These are phyloP conservation scores for Hypoxylon sp. DNA, from an alignment of 2,329 filamentous ascomycete species.

Conservation along the genomic window DNA sequence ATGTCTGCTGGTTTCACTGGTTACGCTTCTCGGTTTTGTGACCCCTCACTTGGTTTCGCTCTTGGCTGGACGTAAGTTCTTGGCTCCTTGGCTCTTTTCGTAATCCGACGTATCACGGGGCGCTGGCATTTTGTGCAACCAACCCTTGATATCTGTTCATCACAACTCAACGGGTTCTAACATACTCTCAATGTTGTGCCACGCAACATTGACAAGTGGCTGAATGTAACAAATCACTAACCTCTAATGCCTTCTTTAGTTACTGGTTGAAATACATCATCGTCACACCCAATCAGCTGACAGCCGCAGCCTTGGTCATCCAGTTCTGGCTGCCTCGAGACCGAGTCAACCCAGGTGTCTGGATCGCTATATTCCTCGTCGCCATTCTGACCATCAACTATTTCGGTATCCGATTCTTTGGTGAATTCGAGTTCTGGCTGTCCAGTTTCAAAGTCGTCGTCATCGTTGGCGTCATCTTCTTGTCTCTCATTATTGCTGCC, in stretches of 20 bases:
- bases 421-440: slow-evolving; percentile 74
- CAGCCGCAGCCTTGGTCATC: slow-evolving; percentile 82
- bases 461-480: slow-evolving; percentile 74
- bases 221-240: slow-evolving; percentile 9
- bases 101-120: not conserved
- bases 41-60: slow-evolving; percentile 84
- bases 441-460: slow-evolving; percentile 77
- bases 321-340: slow-evolving; percentile 79
- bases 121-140: not conserved
- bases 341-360: slow-evolving; percentile 81
- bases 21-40: slow-evolving; percentile 83
- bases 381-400: slow-evolving; percentile 75
- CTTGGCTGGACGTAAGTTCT: slow-evolving; percentile 75
- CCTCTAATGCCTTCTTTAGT: slow-evolving; percentile 47
- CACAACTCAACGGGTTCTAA: no score
- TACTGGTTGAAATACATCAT: slow-evolving; percentile 87
- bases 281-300: slow-evolving; percentile 86
- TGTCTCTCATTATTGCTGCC: slow-evolving; percentile 72
- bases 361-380: slow-evolving; percentile 78
- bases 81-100: not conserved
- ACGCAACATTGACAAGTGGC: not conserved
- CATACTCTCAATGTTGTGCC: not conserved
- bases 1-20: slow-evolving; percentile 84
- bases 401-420: slow-evolving; percentile 77
- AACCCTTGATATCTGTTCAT: no score